phyloP scores from a whole-genome alignment of 495 filamentous ascomycete genomes.

The Podospora anserina region DNA sequence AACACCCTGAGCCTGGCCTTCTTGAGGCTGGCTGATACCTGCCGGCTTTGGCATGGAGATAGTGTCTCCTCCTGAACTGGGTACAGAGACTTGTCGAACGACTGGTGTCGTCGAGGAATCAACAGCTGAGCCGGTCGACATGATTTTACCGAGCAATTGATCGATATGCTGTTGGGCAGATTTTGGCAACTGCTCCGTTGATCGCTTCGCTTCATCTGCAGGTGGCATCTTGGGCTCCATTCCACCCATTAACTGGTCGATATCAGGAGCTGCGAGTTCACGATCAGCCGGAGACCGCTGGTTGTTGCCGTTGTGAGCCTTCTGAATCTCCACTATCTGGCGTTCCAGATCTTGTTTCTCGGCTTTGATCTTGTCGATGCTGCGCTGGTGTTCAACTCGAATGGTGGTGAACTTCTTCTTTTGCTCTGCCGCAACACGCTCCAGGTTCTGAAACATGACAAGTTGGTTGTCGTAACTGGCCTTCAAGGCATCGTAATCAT shows the following conservation, averaged over 20 bases:
- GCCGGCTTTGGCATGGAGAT: background rate
- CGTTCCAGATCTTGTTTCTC: background rate
- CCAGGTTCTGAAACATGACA: background rate
- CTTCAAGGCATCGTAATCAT: background rate
- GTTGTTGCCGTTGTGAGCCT: background rate
- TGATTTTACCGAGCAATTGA: background rate
- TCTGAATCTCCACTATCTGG: background rate
- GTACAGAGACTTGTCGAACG: background rate
- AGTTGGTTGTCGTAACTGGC: background rate
- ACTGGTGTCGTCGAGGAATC: background rate
- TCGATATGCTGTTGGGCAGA: background rate
- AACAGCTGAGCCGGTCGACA: background rate
- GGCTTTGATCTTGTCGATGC: background rate
- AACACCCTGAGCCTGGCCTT: background rate
- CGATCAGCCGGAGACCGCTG: background rate
- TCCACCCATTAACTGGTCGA: background rate
- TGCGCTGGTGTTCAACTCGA: background rate
- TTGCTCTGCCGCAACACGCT: background rate
- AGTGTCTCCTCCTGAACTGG: too few species aligned
- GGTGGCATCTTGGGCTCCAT: background rate
- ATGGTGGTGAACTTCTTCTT: background rate
- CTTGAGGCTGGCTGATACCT: background rate
- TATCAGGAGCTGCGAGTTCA: background rate
- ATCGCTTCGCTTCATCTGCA: background rate
- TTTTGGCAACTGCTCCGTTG: background rate